Base-by-base conservation (phyloP, 352 stramenopile species). In the Phytopythium montanum region DNA sequence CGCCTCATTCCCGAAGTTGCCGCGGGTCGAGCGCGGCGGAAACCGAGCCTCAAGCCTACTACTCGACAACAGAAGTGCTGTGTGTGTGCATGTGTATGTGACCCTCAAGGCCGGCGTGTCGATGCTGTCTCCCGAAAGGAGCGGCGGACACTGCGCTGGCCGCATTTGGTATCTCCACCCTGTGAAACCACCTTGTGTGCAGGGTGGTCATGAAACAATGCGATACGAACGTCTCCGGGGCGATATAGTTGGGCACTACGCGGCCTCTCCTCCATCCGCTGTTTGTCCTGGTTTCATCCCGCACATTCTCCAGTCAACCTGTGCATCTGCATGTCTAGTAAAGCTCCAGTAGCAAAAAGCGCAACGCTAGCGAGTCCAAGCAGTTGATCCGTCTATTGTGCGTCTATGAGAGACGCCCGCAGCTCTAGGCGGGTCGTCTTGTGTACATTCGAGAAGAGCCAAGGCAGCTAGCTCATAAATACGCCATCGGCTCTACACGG, bases 131-230 rank as follows among this genome's bases (percentile, higher is more conserved):
- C 44, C 26, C n/a, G 25, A 14, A 34, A n/a, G 45, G 45, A 28
- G 59, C 57, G 46, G 23, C 36, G 21, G n/a, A n/a, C n/a, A n/a
- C n/a, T 39, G 25, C 45, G 19, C 7, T 9, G 48, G 33, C 73
- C n/a, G 82, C 82, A 92, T 90, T 92, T 90, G 79, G 82, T 92
- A 92, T 92, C 82, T 92, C 82, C 79, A 81, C 79, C 76, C 68
- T 73, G 75, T 89, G 74, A 52, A 88, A 92, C 64, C 57, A 63
- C 25, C 59, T 68, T 75, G 77, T 91, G 81, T 89, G 75, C 81
- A 70, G 59, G 73, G 79, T 80, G 81, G 79, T 91, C 76, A 91
- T 91, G 68, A 73, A 92, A 88, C 61, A 92, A 90, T 90, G 82
- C 82, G 64, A 92, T 53, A 92, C 54, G 53, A 66, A 80, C 38